Evolutionary conservation across 2,329 filamentous ascomycete species (phyloP).

Genomic region (Neonectria sp.): DNA sequence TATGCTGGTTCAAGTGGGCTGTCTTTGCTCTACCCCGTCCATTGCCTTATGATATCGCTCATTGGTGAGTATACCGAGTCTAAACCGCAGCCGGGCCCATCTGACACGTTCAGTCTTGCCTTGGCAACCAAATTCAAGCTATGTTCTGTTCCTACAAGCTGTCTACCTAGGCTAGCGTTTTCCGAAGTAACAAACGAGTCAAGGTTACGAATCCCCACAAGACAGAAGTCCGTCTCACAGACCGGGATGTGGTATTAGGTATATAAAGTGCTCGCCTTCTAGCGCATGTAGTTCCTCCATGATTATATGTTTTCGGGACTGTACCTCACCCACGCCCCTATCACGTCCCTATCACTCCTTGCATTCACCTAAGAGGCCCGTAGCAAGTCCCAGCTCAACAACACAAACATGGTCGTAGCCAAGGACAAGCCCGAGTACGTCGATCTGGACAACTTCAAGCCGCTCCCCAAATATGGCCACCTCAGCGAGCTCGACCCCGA

Average conservation of each 20-base stretch:
- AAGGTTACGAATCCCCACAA: slow-evolving; percentile 16
- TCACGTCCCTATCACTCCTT: background rate
- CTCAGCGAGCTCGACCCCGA: slow-evolving; percentile 51
- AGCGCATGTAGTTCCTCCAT: background rate
- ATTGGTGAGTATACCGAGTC: background rate
- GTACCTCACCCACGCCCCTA: background rate
- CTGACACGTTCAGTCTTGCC: background rate
- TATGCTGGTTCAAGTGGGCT: slow-evolving; percentile 6
- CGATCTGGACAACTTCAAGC: slow-evolving; percentile 50
- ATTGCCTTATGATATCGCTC: background rate
- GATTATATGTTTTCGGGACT: background rate
- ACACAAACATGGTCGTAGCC: slow-evolving; percentile 43
- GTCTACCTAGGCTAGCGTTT: slow-evolving; percentile 28
- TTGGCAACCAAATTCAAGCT: slow-evolving; percentile 5
- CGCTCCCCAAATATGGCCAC: slow-evolving; percentile 54
- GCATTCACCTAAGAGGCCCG: background rate
- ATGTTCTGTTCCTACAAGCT: background rate
- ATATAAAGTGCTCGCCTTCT: background rate
- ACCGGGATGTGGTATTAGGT: background rate
- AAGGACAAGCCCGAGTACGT: slow-evolving; percentile 49
- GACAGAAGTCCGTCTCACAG: background rate
- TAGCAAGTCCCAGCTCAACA: background rate
- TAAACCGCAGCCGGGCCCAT: background rate
- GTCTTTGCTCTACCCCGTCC: background rate
- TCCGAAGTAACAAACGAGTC: slow-evolving; percentile 14